These are phyloP conservation scores for Colletotrichum endophyticum DNA, from an alignment of 2,329 filamentous ascomycete genomes.

Conservation along the genomic window DNA sequence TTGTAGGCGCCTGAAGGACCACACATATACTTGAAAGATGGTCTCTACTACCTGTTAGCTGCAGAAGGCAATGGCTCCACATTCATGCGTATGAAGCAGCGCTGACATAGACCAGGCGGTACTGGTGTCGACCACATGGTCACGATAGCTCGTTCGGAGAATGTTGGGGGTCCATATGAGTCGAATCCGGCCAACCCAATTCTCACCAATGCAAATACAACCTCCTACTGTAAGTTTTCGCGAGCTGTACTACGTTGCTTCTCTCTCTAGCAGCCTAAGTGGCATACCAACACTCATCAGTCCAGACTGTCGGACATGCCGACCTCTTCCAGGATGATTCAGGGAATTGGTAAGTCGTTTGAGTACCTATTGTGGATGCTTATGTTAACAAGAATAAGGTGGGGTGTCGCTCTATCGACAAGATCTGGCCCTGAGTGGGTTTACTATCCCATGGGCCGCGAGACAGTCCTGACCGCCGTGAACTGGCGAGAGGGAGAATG, in stretches of 20 bases:
- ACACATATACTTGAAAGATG: constrained; percentile 56
- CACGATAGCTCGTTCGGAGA: constrained; percentile 49
- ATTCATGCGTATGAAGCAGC: not conserved
- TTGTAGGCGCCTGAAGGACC: constrained; percentile 48
- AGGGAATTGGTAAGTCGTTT: constrained; percentile 34
- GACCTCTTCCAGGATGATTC: constrained; percentile 58
- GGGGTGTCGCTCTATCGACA: constrained; percentile 44
- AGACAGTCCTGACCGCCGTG: constrained; percentile 44
- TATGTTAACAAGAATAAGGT: constrained; percentile 18
- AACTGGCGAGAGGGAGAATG: constrained; percentile 38
- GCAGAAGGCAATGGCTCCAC: constrained; percentile 43
- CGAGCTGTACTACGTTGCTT: not conserved
- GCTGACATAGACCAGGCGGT: constrained; percentile 31
- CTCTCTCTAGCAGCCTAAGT: not conserved
- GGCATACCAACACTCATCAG: not conserved
- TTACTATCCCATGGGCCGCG: constrained; percentile 46
- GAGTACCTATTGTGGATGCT: too few relatives aligned
- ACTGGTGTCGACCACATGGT: constrained; percentile 54
- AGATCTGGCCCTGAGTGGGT: constrained; percentile 40
- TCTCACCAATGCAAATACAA: constrained; percentile 48
- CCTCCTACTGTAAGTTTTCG: constrained; percentile 34
- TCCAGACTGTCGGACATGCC: constrained; percentile 61
- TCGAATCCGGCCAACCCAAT: constrained; percentile 47
- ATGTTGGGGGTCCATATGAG: constrained; percentile 49
- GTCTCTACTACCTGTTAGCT: constrained; percentile 57